Evolutionary conservation across 257 asterid genomes (phyloP), one percentile per base, ranked within the genome.

Genomic region (Lithospermum erythrorhizon): DNA sequence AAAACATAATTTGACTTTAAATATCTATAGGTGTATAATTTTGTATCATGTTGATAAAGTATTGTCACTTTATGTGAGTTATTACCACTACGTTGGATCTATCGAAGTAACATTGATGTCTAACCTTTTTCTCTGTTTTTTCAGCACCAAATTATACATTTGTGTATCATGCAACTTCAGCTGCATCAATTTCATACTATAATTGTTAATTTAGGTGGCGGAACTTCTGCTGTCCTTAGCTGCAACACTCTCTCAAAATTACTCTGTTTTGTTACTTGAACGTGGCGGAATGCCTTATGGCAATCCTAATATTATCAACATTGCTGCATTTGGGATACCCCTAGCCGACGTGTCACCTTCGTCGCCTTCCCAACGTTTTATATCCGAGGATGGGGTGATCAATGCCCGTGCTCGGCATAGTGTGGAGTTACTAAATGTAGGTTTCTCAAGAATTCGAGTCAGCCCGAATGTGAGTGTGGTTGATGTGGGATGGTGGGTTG

Each of bases 311-410:
- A 41, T 41, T 41, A 41, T 18, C 17, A 41, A 41, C 49, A 11
- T 41, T 41, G 18, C 18, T 8, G 11, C 49, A 41, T 41, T 41
- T 18, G 49, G 49, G 49, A 41, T 41, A 14, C 49, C 49, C 17
- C 49, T 41, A 41, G 4, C 5, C 18, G 95, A 87, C 74, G 79
- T 71, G 27, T 75, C 86, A 0, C 73, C 68, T 5, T 45, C 79
- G 18, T 87, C 94, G 48, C 95, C 95, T 1, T 82, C 95, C 1
- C 95, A 84, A 22, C 84, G 95, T 17, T 87, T 87, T 79, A 69
- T 87, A 21, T 87, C 95, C 13, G 90, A 84, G 55, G 95, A 87
- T 29, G 95, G 95, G 10, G 95, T 87, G 14, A 78, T 85, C 51
- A 85, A 58, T 51, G 76, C 91, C 6, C 85, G 96, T 0, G 94